A percentile compares a stretch with the other conserved stretches of the same genome.
Evolutionary conservation across 108 stramenopile species (phyloP).

Genomic region (Asterionellopsis glacialis): DNA sequence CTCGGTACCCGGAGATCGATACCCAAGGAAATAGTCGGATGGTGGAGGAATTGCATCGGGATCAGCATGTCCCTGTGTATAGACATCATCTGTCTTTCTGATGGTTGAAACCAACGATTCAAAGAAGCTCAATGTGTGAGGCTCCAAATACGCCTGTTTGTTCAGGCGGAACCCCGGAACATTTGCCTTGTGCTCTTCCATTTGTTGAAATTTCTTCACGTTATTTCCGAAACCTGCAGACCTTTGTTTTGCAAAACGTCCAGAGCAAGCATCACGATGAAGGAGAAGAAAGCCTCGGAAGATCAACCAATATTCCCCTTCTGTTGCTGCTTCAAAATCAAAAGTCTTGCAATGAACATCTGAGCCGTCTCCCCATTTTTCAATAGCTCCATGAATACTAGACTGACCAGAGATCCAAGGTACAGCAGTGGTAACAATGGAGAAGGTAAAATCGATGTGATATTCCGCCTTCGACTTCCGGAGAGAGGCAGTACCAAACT

Average conservation of each 20-base stretch:
- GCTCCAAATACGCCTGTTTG: constrained; percentile 43
- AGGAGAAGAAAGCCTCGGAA: constrained; percentile 81
- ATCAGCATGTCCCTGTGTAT: constrained; percentile 26
- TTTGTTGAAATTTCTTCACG: constrained; percentile 1
- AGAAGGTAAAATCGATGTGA: constrained; percentile 60
- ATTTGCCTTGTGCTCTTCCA: background rate
- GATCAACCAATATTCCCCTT: constrained; percentile 88
- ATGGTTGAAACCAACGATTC: constrained; percentile 40
- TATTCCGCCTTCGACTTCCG: constrained; percentile 62
- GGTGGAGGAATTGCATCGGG: constrained; percentile 60
- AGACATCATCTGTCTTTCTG: constrained; percentile 32
- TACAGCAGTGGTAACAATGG: constrained; percentile 40
- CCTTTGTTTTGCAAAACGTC: constrained; percentile 70
- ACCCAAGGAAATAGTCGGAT: constrained; percentile 84
- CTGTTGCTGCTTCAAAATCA: constrained; percentile 85
- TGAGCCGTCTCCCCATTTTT: constrained; percentile 65
- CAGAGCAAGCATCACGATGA: constrained; percentile 74
- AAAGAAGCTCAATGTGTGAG: constrained; percentile 25
- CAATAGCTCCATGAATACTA: constrained; percentile 14
- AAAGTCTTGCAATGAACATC: constrained; percentile 50
- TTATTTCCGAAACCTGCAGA: constrained; percentile 70
- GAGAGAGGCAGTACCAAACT: constrained; percentile 64
- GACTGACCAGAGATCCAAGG: constrained; percentile 24
- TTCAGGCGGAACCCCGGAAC: constrained; percentile 7
- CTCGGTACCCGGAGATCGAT: constrained; percentile 77